A percentile compares a stretch with the other conserved stretches of the same genome.
Conservation (phyloP, 1,284 basidiomycete genomes). For the Ganoderma boninense region DNA sequence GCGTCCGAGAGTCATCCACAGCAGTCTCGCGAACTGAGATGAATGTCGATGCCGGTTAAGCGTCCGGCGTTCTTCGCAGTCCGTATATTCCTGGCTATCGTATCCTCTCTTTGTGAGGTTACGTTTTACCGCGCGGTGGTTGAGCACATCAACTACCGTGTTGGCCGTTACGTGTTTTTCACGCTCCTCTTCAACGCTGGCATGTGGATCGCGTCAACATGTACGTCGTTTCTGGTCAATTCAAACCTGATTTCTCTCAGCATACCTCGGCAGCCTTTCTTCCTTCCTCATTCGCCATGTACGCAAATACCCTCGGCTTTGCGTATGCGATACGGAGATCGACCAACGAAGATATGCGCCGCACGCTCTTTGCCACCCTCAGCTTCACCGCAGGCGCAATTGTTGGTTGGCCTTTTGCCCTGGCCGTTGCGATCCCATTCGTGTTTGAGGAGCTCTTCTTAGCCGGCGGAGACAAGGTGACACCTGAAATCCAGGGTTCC, state of each 20-base stretch:
- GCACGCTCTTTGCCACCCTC: slow-evolving; percentile 72
- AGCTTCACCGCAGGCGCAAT: slow-evolving; percentile 87
- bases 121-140: slow-evolving; percentile 86
- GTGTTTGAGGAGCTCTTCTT: slow-evolving; percentile 92
- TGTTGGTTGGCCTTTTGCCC: slow-evolving; percentile 95
- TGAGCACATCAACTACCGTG: slow-evolving; percentile 86
- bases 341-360: slow-evolving; percentile 57
- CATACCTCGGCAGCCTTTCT: slow-evolving; percentile 72
- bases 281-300: slow-evolving; percentile 96
- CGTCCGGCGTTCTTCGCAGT: slow-evolving; percentile 90
- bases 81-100: slow-evolving; percentile 79
- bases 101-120: slow-evolving; percentile 85
- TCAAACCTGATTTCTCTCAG: background rate
- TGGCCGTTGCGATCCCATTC: slow-evolving; percentile 89
- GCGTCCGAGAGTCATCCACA: background rate
- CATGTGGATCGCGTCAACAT: slow-evolving; percentile 91
- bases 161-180: slow-evolving; percentile 92
- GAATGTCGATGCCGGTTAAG: slow-evolving; percentile 48
- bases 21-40: background rate
- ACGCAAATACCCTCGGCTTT: slow-evolving; percentile 85
- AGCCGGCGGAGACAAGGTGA: slow-evolving; percentile 76
- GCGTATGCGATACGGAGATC: slow-evolving; percentile 81
- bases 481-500: slow-evolving; percentile 51
- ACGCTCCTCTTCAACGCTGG: slow-evolving; percentile 88
- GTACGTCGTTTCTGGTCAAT: slow-evolving; percentile 50